Percentiles rank a stretch among this genome's conserved stretches.
These are phyloP conservation scores for Ciborinia camelliae DNA, from an alignment of 2,329 filamentous ascomycete species.

Conservation along the genomic window DNA sequence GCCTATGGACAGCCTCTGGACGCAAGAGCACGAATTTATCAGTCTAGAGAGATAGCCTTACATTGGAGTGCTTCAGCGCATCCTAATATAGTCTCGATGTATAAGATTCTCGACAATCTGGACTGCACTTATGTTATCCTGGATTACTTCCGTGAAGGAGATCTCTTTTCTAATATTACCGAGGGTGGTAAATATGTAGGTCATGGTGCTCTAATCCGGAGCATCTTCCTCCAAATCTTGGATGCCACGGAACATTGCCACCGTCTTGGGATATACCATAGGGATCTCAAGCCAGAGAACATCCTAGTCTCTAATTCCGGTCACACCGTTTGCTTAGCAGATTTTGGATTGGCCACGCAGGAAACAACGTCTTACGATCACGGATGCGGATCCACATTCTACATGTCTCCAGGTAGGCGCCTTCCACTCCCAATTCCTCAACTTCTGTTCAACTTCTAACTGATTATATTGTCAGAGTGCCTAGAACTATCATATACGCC, in stretches of 20 bases:
- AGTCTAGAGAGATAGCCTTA: conserved; percentile 86
- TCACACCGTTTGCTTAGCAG: conserved; percentile 88
- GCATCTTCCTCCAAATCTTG: conserved; percentile 89
- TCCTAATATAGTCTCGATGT: conserved; percentile 87
- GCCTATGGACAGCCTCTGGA: conserved; percentile 68
- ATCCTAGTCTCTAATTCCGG: conserved; percentile 88
- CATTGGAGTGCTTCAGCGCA: conserved; percentile 88
- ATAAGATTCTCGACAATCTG: conserved; percentile 85
- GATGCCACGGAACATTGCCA: conserved; percentile 97
- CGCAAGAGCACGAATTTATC: conserved; percentile 80
- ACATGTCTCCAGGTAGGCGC: conserved; percentile 94
- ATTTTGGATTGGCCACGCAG: conserved; percentile 92
- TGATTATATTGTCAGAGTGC: conserved; percentile 64
- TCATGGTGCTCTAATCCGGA: conserved; percentile 83
- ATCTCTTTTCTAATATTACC: conserved; percentile 96
- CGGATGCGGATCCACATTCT: conserved; percentile 96
- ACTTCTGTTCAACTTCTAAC: conserved; percentile 28
- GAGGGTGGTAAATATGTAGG: conserved; percentile 90
- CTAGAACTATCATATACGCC: conserved; percentile 71
- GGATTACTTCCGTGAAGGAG: conserved; percentile 95
- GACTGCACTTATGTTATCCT: conserved; percentile 96
- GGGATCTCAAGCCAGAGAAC: conserved; percentile 98
- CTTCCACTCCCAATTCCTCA: neutral
- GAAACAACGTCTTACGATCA: conserved; percentile 86
- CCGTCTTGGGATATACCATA: conserved; percentile 87